Conservation (phyloP, 2,329 filamentous ascomycete genomes). For the Ophiobolus disseminans region DNA sequence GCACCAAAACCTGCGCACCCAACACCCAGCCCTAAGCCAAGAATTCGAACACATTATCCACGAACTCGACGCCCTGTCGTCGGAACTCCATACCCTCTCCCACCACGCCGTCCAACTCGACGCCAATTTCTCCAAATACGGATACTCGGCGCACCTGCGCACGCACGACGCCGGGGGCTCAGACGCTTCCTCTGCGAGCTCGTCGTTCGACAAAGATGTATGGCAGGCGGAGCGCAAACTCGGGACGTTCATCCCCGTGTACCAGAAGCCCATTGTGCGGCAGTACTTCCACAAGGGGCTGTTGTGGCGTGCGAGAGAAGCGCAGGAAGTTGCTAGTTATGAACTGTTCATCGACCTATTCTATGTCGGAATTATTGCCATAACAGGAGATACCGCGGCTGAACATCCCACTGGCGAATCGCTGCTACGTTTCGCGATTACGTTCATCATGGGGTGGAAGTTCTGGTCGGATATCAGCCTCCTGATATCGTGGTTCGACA, state of each 20-base stretch:
- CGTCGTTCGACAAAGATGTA: conserved; percentile 43
- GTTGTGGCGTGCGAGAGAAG: conserved; percentile 66
- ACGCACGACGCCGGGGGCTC: conserved; percentile 35
- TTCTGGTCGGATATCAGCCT: conserved; percentile 68
- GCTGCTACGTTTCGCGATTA: conserved; percentile 66
- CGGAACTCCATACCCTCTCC: conserved; percentile 62
- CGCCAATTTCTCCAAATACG: conserved; percentile 69
- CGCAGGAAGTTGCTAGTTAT: conserved; percentile 68
- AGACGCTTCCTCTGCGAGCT: conserved; percentile 11
- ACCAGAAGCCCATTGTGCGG: conserved; percentile 65
- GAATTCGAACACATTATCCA: conserved; percentile 64
- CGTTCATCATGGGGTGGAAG: conserved; percentile 69
- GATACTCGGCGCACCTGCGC: conserved; percentile 65
- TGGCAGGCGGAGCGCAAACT: conserved; percentile 48
- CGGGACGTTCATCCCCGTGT: conserved; percentile 60
- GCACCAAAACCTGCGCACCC: conserved; percentile 56
- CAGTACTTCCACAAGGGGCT: conserved; percentile 72
- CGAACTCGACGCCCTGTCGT: conserved; percentile 61
- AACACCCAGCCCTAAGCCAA: conserved; percentile 60
- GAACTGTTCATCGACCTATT: conserved; percentile 71
- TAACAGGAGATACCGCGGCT: conserved; percentile 67
- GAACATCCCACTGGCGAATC: conserved; percentile 63
- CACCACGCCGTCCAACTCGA: conserved; percentile 63
- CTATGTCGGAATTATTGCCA: conserved; percentile 69
- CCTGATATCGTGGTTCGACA: conserved; percentile 68